Evolutionary conservation across 2,329 filamentous ascomycete species (phyloP), one percentile per base, ranked within the genome.

Genomic region (Dactylellina drechsleri): DNA sequence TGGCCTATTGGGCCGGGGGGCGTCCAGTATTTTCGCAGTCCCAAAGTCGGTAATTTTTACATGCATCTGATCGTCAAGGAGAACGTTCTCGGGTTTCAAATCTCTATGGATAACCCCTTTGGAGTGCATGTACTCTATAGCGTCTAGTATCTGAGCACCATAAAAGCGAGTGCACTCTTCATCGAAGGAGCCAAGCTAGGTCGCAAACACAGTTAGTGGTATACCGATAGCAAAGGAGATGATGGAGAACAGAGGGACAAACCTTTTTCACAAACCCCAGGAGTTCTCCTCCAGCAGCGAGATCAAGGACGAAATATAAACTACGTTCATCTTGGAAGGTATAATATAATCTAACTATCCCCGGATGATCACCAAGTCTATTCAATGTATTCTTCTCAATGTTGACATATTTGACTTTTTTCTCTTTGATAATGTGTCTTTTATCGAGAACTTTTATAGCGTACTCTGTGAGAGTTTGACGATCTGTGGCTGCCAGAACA

Each of bases 371-470:
- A 2, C 94, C 98, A 70, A 99, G 85, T 77, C 95, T 90, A 81
- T 99, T 99, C 66, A 99, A 85, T 0, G 95, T 98, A 83, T 99
- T 94, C 84, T 97, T 97, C 83, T 99, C 95, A 79, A 99, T 99
- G 83, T 98, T 99, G 83, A 99, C 95, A 81, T 99, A 99, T 85
- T 99, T 99, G 80, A 99, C 96, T 86, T 99, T 99, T 83, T 97
- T 98, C 84, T 99, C 95, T 83, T 98, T 99, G 85, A 99, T 99
- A 80, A 99, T 99, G 82, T 99, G 95, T 80, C 93, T 89, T 84
- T 99, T 99, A 83, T 99, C 95, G 54, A 99, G 87, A 15, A 99
- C 94, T 82, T 99, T 99, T 83, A 99, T 93, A 26, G 95, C 95
- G 81, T 98, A 98, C 82, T 99, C 94, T 80, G 96, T 96, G 70